These are phyloP conservation scores for Claviceps arundinis DNA, from an alignment of 2,329 filamentous ascomycete genomes.

Conservation along the genomic window DNA sequence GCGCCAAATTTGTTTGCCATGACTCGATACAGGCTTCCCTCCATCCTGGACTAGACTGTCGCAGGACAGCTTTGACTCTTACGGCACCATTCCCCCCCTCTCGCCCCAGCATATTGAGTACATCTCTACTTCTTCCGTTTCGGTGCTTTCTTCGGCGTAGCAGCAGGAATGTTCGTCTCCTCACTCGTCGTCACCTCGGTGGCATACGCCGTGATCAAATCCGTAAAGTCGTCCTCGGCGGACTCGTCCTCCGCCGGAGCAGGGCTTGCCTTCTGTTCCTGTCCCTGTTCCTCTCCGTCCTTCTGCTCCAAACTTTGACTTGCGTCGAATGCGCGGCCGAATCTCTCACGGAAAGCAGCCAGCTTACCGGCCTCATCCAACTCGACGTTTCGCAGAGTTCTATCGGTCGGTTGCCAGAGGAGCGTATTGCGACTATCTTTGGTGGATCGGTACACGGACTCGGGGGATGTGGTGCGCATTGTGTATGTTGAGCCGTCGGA, in stretches of 20 bases:
- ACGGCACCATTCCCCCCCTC: neutral
- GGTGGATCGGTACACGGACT: constrained; percentile 41
- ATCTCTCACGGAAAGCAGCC: constrained; percentile 71
- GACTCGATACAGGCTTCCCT: neutral
- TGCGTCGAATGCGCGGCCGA: constrained; percentile 73
- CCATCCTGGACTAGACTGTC: neutral
- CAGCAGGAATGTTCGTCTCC: constrained; percentile 15
- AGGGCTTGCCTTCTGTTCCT: neutral
- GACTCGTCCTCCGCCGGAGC: constrained; percentile 11
- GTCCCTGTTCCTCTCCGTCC: constrained; percentile 16
- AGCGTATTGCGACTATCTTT: constrained; percentile 86
- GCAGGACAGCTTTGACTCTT: neutral
- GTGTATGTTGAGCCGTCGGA: constrained; percentile 81
- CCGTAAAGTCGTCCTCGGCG: constrained; percentile 24
- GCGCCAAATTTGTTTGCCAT: neutral
- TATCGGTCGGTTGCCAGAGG: constrained; percentile 79
- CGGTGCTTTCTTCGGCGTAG: constrained; percentile 27
- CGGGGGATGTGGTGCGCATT: constrained; percentile 62
- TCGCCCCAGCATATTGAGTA: neutral
- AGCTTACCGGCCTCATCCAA: constrained; percentile 88
- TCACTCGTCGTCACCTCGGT: constrained; percentile 20
- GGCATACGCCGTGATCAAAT: constrained; percentile 39
- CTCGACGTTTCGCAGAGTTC: constrained; percentile 75
- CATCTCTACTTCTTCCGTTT: constrained; percentile 33
- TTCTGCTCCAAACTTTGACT: constrained; percentile 18